A percentile compares a stretch with the other conserved stretches of the same genome.
Conservation (phyloP, 495 filamentous ascomycete genomes). For the Glarea lozoyensis region DNA sequence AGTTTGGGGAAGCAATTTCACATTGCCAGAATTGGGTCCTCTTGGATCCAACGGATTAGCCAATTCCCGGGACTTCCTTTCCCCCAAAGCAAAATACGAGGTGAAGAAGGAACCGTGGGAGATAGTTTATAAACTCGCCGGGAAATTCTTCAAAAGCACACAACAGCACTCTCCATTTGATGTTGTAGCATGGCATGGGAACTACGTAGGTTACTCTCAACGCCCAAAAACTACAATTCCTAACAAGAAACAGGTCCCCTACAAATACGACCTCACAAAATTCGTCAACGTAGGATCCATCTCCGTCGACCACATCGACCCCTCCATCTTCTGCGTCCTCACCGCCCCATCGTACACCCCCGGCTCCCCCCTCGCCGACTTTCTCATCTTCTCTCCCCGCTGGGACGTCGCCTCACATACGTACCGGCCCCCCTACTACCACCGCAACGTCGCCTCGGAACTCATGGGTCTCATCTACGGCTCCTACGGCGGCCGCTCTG, state of each 20-base stretch:
- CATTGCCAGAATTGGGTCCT: constrained; percentile 62
- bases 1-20: constrained; percentile 58
- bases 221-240: background rate
- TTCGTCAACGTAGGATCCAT: constrained; percentile 72
- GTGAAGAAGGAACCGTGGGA: constrained; percentile 36
- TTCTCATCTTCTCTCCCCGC: constrained; percentile 75
- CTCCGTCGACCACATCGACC: constrained; percentile 74
- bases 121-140: constrained; percentile 53
- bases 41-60: constrained; percentile 63
- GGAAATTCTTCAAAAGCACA: constrained; percentile 49
- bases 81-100: constrained; percentile 53
- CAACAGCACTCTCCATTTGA: constrained; percentile 75
- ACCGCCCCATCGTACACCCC: constrained; percentile 51
- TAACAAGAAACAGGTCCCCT: constrained; percentile 34
- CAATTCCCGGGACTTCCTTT: constrained; percentile 63
- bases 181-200: constrained; percentile 75
- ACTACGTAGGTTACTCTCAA: constrained; percentile 33
- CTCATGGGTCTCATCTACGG: constrained; percentile 47
- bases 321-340: constrained; percentile 74
- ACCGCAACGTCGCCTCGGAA: constrained; percentile 63
- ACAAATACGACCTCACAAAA: constrained; percentile 77
- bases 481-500: constrained; percentile 41
- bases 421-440: constrained; percentile 77
- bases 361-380: constrained; percentile 71
- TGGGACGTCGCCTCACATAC: constrained; percentile 74